Evolutionary conservation across 208 protist species (phyloP), one percentile per base, ranked within the genome.

Genomic region (Leishmania braziliensis): DNA sequence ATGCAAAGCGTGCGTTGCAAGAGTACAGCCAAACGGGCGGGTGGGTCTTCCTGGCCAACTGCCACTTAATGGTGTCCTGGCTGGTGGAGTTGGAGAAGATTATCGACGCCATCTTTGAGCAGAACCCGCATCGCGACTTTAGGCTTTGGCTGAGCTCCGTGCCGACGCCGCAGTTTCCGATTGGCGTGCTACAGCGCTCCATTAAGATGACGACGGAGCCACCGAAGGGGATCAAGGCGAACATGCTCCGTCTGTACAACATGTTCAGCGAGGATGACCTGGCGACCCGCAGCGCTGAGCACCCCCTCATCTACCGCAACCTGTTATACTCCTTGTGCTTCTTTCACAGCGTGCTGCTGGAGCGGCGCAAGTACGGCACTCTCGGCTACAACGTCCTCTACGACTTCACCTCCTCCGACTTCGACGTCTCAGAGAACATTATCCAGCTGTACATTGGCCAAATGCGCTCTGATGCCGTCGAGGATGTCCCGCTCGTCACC

Each of bases 141-240:
- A 90, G 99, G 33, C 93, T 99, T 39, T 99, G 99, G 99, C 95
- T 99, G n/a, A 99, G 98, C 75, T 99, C 97, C 26, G 95, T 98
- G 53, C 99, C 99, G 18, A 98, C 98, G 58, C 97, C 97, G 43
- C 89, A 98, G 85, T 99, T 99, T 86, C 98, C 97, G 18, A 98
- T 99, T 73, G 96, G 96, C n/a, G 95, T 99, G 68, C 81, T 99
- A 80, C 98, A 99, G 88, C 83, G 86, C 33, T 89, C 95, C 26
- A 95, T 99, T 82, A 99, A 99, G 91, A 99, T 99, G 89, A 99
- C 99, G 36, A 99, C 98, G 63, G 99, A 99, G 89, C 98, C 99
- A 23, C 99, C 99, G 16, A 97, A 94, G 76, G 99, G 99, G 50
- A 93, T 99, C 77, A 98, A 98, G 85, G 91, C 95, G 10, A 99